Base-by-base conservation (phyloP, 306 rosid species). In the Ammopiptanthus mongolicus region DNA sequence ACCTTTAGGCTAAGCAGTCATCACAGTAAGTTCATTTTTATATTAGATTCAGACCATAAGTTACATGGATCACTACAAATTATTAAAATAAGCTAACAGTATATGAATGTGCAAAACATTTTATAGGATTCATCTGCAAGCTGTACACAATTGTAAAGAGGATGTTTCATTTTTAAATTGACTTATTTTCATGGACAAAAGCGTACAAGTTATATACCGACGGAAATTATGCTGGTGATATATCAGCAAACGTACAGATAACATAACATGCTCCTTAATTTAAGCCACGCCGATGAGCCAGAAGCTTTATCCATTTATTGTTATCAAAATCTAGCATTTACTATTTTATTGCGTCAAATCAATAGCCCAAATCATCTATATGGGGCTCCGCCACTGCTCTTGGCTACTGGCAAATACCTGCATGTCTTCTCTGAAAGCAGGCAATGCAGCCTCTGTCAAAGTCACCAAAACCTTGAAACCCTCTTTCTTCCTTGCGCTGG, bases 401-500 rank as follows among this genome's bases (percentile, higher is more conserved):
- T 46, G 77, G 28, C 18, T 28, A 47, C 37, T 5, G 12, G 62
- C 52, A 47, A 94, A 87, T 21, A 69, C 36, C 34, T 57, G 39
- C 96, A 91, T 91, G 77, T 88, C 91, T 63, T 79, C 69, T 71
- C 70, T 80, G 53, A 91, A 88, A 72, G 78, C 83, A 69, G 90
- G 80, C 85, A 91, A 74, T 0, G 95, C 94, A 47, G 71, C 34
- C 66, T 87, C 83, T 18, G 81, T 11, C 83, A 91, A 19, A 62
- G 82, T 77, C 7, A 94, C 81, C 46, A 87, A 76, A 71, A 91
- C 89, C 87, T 82, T 89, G 74, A 94, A 94, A 23, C 98, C 96
- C 5, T 82, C 77, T 64, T 77, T 82, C 46, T 70, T 72, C 5
- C 63, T 83, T 0, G 18, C 50, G 56, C 68, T 56, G 0, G 84